Conservation (phyloP, 169 alveolate species). For the Cryptosporidium sp. region DNA sequence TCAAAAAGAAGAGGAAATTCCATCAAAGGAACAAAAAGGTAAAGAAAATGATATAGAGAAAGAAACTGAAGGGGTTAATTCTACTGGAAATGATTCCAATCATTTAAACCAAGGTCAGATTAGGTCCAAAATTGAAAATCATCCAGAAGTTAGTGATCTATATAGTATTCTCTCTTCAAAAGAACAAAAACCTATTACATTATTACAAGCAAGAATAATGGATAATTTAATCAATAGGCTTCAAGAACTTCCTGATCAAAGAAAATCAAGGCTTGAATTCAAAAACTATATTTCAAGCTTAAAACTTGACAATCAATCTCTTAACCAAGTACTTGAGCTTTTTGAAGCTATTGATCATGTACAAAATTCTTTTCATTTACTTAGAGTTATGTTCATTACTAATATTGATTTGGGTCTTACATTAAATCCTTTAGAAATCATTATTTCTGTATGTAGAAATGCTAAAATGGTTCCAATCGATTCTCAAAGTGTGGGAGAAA, state of each 20-base stretch:
- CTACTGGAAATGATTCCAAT: not conserved
- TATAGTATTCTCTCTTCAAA: slow-evolving; percentile 30
- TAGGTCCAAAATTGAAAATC: not conserved
- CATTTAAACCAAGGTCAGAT: not conserved
- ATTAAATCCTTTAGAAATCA: slow-evolving; percentile 45
- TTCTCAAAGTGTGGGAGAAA: not conserved
- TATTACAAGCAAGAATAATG: slow-evolving; percentile 23
- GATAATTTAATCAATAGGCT: slow-evolving; percentile 27
- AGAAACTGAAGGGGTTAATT: not conserved
- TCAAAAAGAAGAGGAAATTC: not conserved
- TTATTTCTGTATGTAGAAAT: slow-evolving; percentile 45
- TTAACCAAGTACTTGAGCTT: slow-evolving; percentile 7
- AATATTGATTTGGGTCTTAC: slow-evolving; percentile 33
- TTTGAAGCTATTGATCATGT: slow-evolving; percentile 60
- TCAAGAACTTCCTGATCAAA: slow-evolving; percentile 49
- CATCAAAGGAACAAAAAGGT: not conserved
- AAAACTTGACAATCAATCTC: too few relatives aligned
- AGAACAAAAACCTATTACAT: slow-evolving; percentile 7
- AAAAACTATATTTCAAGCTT: not conserved
- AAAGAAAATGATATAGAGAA: not conserved
- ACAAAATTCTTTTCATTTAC: slow-evolving; percentile 25
- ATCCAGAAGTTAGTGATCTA: slow-evolving; percentile 20
- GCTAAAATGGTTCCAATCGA: slow-evolving; percentile 51
- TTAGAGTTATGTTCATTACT: slow-evolving; percentile 24
- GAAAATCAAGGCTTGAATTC: slow-evolving; percentile 47